Conservation (phyloP, 495 filamentous ascomycete genomes). For the Aspergillus indologenus region DNA sequence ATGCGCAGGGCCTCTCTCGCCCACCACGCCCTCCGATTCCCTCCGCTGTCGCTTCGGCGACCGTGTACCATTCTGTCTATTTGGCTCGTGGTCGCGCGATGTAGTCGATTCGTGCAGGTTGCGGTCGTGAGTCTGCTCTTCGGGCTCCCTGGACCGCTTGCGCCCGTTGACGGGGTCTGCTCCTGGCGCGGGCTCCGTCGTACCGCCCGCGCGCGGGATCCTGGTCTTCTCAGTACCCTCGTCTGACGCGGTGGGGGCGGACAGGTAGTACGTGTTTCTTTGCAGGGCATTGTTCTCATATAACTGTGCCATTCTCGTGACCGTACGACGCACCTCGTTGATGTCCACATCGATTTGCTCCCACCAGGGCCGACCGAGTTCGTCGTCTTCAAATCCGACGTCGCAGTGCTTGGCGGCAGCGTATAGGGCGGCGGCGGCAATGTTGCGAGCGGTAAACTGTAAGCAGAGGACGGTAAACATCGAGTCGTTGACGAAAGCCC, state of each 20-base stretch:
- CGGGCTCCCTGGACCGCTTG: slow-evolving; percentile 46
- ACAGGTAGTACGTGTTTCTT: slow-evolving; percentile 42
- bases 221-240: slow-evolving; percentile 33
- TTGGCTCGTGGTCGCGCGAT: slow-evolving; percentile 10
- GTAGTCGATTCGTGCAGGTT: slow-evolving; percentile 9
- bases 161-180: slow-evolving; percentile 28
- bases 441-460: slow-evolving; percentile 70
- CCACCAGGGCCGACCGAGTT: slow-evolving; percentile 84
- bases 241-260: slow-evolving; percentile 29
- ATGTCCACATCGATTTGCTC: slow-evolving; percentile 61
- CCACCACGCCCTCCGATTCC: slow-evolving; percentile 19
- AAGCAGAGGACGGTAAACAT: slow-evolving; percentile 80
- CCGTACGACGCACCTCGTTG: slow-evolving; percentile 60
- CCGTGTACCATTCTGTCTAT: slow-evolving; percentile 31
- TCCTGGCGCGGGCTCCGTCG: slow-evolving; percentile 24
- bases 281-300: slow-evolving; percentile 66
- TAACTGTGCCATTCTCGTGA: slow-evolving; percentile 67
- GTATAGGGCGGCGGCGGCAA: slow-evolving; percentile 84
- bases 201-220: slow-evolving; percentile 27
- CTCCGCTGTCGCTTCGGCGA: slow-evolving; percentile 44
- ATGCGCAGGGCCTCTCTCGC: slow-evolving; percentile 6
- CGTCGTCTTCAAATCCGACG: slow-evolving; percentile 69
- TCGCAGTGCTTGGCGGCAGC: slow-evolving; percentile 69
- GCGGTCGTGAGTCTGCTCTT: slow-evolving; percentile 21
- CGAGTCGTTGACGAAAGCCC: slow-evolving; percentile 90